Percentiles rank a stretch among this genome's conserved stretches.
These are phyloP conservation scores for Metschnikowia aberdeeniae DNA, from an alignment of 805 yeast genomes.

Conservation along the genomic window DNA sequence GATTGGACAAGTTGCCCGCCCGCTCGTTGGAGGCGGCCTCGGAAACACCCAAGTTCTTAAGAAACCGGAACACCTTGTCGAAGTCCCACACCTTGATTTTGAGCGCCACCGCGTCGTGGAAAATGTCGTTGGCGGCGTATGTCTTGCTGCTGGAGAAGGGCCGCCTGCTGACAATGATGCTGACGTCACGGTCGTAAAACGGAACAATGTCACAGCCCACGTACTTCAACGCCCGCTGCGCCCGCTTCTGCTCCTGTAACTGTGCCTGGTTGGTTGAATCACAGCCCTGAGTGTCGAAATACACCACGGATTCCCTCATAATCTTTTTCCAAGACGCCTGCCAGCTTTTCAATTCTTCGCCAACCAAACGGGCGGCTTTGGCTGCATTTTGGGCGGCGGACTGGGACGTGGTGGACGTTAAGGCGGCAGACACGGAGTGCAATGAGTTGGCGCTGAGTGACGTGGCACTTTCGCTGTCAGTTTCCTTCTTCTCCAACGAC, in stretches of 20 bases:
- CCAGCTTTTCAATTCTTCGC: conserved; percentile 53
- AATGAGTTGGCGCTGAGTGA: not conserved
- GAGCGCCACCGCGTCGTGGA: conserved; percentile 55
- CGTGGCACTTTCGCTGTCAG: not conserved
- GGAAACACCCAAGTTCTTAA: conserved; percentile 52
- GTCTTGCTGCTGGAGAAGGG: conserved; percentile 35
- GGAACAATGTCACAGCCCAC: conserved; percentile 47
- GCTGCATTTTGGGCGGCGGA: conserved; percentile 8
- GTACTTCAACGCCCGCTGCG: conserved; percentile 40
- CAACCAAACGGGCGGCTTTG: conserved; percentile 33
- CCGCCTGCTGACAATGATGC: conserved; percentile 76
- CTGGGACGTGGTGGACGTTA: conserved; percentile 2
- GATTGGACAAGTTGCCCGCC: conserved; percentile 33
- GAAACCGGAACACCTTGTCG: conserved; percentile 78
- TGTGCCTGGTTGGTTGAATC: conserved; percentile 33
- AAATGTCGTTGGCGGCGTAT: conserved; percentile 56
- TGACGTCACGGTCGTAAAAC: conserved; percentile 51
- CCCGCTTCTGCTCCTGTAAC: conserved; percentile 38
- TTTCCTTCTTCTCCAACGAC: not conserved
- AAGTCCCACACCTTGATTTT: conserved; percentile 83
- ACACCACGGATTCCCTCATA: conserved; percentile 55
- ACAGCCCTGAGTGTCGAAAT: conserved; percentile 54
- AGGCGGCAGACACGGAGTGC: not conserved
- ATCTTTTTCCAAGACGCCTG: conserved; percentile 61
- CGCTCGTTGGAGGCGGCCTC: conserved; percentile 15